Evolutionary conservation across 1,284 basidiomycete genomes (phyloP).

Genomic region (Psilocybe mexicana): DNA sequence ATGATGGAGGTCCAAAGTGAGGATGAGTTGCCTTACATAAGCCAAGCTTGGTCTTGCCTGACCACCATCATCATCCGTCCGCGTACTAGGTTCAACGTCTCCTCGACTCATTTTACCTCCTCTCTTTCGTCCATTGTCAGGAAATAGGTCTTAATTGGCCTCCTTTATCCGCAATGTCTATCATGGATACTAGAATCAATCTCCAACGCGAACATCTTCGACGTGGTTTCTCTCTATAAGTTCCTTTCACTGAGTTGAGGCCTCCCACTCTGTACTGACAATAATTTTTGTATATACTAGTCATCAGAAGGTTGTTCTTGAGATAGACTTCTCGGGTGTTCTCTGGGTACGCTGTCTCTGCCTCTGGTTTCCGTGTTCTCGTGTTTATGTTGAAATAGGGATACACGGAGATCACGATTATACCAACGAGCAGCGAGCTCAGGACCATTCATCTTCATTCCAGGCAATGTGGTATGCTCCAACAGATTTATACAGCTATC

Average conservation of each 20-base stretch:
- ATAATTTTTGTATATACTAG: slow-evolving; percentile 65
- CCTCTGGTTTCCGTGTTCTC: slow-evolving; percentile 18
- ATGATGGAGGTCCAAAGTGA: slow-evolving; percentile 41
- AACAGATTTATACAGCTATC: not conserved
- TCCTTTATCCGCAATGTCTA: slow-evolving; percentile 19
- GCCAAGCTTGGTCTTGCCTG: slow-evolving; percentile 27
- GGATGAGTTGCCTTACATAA: slow-evolving; percentile 36
- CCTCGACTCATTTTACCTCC: slow-evolving; percentile 13
- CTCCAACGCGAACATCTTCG: slow-evolving; percentile 76
- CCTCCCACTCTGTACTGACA: slow-evolving; percentile 44
- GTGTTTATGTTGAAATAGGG: slow-evolving; percentile 52
- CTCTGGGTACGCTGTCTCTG: slow-evolving; percentile 60
- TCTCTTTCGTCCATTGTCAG: slow-evolving; percentile 12
- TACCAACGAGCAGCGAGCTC: slow-evolving; percentile 76
- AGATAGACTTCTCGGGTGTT: slow-evolving; percentile 82
- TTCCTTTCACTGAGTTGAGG: slow-evolving; percentile 36
- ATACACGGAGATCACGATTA: slow-evolving; percentile 88
- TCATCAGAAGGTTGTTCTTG: slow-evolving; percentile 90
- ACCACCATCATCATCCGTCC: slow-evolving; percentile 29
- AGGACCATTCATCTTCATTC: slow-evolving; percentile 84
- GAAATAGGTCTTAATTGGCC: slow-evolving; percentile 27
- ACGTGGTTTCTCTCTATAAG: slow-evolving; percentile 86
- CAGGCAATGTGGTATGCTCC: slow-evolving; percentile 74
- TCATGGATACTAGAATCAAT: slow-evolving; percentile 47
- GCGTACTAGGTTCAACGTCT: slow-evolving; percentile 15